phyloP scores from a whole-genome alignment of 2,329 filamentous ascomycete genomes.

The Fusarium drepaniforme region DNA sequence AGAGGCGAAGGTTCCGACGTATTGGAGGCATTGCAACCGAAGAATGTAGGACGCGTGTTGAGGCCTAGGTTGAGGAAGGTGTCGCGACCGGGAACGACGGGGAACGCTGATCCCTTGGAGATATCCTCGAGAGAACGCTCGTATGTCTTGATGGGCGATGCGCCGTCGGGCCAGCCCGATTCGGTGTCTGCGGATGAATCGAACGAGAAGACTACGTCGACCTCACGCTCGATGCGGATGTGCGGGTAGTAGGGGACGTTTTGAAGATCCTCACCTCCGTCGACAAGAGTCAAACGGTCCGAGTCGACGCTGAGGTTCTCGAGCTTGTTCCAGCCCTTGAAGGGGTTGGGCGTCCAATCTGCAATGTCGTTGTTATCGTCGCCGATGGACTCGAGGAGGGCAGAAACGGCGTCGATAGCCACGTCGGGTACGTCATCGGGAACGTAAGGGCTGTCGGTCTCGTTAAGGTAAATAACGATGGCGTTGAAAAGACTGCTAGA shows the following conservation, averaged over 20 bases:
- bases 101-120: conserved; percentile 68
- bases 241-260: conserved; percentile 83
- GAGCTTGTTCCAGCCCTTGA: conserved; percentile 62
- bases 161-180: conserved; percentile 71
- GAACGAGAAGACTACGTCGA: conserved; percentile 74
- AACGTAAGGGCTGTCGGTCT: conserved; percentile 57
- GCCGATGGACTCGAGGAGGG: conserved; percentile 68
- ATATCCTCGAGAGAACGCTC: conserved; percentile 62
- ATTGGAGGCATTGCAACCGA: conserved; percentile 71
- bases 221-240: conserved; percentile 59
- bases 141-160: conserved; percentile 69
- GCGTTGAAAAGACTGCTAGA: conserved; percentile 85
- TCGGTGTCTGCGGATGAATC: conserved; percentile 74
- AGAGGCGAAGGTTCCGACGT: conserved; percentile 72
- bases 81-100: conserved; percentile 65
- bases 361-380: conserved; percentile 79
- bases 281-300: conserved; percentile 76
- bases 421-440: conserved; percentile 62
- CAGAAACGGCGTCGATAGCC: conserved; percentile 58
- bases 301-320: conserved; percentile 58
- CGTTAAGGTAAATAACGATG: conserved; percentile 75
- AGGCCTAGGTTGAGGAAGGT: conserved; percentile 70
- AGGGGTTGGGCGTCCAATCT: conserved; percentile 73
- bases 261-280: conserved; percentile 83
- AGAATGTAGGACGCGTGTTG: conserved; percentile 72